Evolutionary conservation across 768 basidiomycete genomes (phyloP).

Genomic region (Auricularia cornea): DNA sequence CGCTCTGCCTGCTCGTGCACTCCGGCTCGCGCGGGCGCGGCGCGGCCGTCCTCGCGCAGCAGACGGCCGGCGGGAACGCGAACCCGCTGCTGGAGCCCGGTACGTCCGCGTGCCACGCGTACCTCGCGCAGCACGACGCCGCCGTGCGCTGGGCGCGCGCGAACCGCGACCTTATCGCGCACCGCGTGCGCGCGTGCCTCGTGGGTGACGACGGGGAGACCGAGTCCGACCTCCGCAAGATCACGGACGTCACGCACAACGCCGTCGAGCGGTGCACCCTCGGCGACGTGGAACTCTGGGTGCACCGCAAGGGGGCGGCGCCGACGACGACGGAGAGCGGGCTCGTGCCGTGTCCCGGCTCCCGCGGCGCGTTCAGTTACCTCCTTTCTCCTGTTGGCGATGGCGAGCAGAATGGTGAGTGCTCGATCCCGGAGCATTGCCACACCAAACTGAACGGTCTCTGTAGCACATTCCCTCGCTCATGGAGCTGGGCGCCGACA

Average conservation of each 20-base stretch:
- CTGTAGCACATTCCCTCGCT: slow-evolving; percentile 16
- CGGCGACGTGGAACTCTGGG: slow-evolving; percentile 20
- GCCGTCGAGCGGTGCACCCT: slow-evolving; percentile 11
- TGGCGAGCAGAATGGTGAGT: slow-evolving; percentile 27
- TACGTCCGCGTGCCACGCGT: slow-evolving; percentile 21
- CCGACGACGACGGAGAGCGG: slow-evolving; percentile 16
- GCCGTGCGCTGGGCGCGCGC: slow-evolving; percentile 31
- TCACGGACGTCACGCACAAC: slow-evolving; percentile 32
- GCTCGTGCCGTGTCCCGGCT: slow-evolving; percentile 33
- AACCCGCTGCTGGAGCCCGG: slow-evolving; percentile 28
- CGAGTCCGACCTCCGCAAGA: slow-evolving; percentile 18
- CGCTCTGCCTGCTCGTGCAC: slow-evolving; percentile 28
- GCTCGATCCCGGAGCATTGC: too few relatives aligned
- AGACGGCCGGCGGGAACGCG: slow-evolving; percentile 21
- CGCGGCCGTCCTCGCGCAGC: slow-evolving; percentile 21
- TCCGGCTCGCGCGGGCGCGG: slow-evolving; percentile 33
- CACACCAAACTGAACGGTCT: too few relatives aligned
- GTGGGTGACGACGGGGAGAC: slow-evolving; percentile 2
- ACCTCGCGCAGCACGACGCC: slow-evolving; percentile 29
- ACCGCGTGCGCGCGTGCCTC: slow-evolving; percentile 27
- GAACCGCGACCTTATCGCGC: slow-evolving; percentile 32
- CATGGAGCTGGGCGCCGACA: slow-evolving; percentile 32
- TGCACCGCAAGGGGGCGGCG: slow-evolving; percentile 34
- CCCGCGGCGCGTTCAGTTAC: slow-evolving; percentile 30
- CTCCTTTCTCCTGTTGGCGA: slow-evolving; percentile 27